Conservation (phyloP, 768 basidiomycete species). For the Baorangia bicolor region DNA sequence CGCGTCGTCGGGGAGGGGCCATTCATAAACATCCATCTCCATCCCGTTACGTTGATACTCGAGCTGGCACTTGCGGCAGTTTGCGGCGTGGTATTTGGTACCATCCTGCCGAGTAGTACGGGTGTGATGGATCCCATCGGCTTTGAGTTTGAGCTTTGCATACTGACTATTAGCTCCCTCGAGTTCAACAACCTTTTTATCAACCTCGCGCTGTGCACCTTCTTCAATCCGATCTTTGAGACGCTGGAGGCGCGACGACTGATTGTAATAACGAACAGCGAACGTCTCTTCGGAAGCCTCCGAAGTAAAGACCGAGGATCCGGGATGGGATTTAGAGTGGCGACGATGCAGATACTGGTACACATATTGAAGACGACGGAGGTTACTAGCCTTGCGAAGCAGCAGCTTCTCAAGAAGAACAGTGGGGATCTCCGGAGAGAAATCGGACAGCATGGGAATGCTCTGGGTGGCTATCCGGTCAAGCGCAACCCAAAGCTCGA, state of each 20-base stretch:
- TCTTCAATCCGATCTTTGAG: slow-evolving; percentile 31
- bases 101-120: too few relatives aligned
- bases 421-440: slow-evolving; percentile 45
- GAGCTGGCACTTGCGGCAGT: slow-evolving; percentile 26
- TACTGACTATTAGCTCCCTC: slow-evolving; percentile 8
- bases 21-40: slow-evolving; percentile 39
- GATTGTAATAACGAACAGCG: slow-evolving; percentile 33
- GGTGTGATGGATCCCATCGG: background rate
- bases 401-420: slow-evolving; percentile 42
- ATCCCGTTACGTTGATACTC: slow-evolving; percentile 13
- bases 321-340: slow-evolving; percentile 8
- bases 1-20: slow-evolving; percentile 41
- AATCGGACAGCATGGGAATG: slow-evolving; percentile 40
- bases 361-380: slow-evolving; percentile 31
- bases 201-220: slow-evolving; percentile 20
- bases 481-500: slow-evolving; percentile 50
- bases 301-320: slow-evolving; percentile 36
- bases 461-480: slow-evolving; percentile 36
- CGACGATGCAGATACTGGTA: slow-evolving; percentile 33
- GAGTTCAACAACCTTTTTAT: slow-evolving; percentile 30
- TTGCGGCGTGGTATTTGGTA: background rate
- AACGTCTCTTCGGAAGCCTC: slow-evolving; percentile 24
- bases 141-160: background rate
- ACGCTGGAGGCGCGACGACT: slow-evolving; percentile 14
- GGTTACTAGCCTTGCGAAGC: slow-evolving; percentile 30